phyloP scores from a whole-genome alignment of 1,284 basidiomycete species.

The Sporisorium reilianum region DNA sequence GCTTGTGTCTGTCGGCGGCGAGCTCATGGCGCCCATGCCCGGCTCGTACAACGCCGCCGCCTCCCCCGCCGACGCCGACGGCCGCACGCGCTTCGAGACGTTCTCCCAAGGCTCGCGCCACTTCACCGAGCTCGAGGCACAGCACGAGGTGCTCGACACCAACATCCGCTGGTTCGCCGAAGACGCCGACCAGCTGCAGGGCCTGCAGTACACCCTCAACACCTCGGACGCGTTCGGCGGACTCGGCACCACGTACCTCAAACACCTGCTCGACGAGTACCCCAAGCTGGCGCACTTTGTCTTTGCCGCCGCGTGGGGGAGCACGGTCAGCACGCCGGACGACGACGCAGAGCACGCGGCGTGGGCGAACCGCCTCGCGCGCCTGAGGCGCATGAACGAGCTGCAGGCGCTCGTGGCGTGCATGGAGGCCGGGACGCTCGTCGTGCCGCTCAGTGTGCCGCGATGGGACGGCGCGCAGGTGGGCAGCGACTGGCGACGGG shows the following conservation, averaged over 20 bases:
- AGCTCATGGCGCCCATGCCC: constrained; percentile 46
- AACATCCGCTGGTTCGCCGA: constrained; percentile 64
- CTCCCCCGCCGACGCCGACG: constrained; percentile 12
- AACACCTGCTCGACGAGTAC: constrained; percentile 59
- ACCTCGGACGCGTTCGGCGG: constrained; percentile 62
- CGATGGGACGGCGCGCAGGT: constrained; percentile 21
- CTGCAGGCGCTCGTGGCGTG: constrained; percentile 42
- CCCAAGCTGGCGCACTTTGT: constrained; percentile 55
- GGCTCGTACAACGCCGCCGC: constrained; percentile 43
- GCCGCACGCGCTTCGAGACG: constrained; percentile 40
- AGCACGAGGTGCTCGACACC: constrained; percentile 57
- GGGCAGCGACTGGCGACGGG: constrained; percentile 22
- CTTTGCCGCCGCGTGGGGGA: constrained; percentile 49
- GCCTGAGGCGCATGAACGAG: constrained; percentile 57
- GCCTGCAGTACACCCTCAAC: constrained; percentile 55
- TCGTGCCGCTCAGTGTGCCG: constrained; percentile 43
- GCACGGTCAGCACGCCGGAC: constrained; percentile 12
- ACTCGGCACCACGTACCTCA: constrained; percentile 47
- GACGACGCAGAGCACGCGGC: constrained; percentile 9
- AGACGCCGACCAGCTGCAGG: constrained; percentile 62
- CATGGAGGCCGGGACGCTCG: constrained; percentile 48
- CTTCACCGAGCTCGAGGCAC: constrained; percentile 51
- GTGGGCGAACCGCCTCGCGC: constrained; percentile 30
- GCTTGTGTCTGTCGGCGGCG: constrained; percentile 52
- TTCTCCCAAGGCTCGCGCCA: constrained; percentile 50